phyloP scores from a whole-genome alignment of 2,329 filamentous ascomycete genomes.

The Aspergillus sojae region DNA sequence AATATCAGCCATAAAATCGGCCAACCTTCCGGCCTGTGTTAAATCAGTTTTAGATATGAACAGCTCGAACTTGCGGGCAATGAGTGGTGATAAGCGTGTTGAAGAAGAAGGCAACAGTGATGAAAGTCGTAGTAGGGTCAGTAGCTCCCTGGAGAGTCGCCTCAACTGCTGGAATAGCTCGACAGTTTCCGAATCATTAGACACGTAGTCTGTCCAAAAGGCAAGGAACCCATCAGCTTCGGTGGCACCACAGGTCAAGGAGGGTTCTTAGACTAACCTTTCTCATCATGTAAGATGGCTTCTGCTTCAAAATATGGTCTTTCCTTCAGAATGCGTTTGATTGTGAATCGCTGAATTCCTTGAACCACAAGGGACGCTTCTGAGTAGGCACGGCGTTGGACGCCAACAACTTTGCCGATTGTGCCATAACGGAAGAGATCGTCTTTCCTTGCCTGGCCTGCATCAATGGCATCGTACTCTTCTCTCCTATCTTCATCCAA shows the following conservation, averaged over 20 bases:
- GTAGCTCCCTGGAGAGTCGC: conserved; percentile 79
- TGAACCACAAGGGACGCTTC: conserved; percentile 87
- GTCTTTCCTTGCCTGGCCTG: conserved; percentile 62
- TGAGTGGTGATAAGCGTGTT: conserved; percentile 74
- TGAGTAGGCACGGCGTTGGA: conserved; percentile 72
- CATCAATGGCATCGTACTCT: conserved; percentile 56
- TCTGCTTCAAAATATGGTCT: conserved; percentile 85
- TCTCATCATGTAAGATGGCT: conserved; percentile 71
- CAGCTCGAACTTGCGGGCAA: conserved; percentile 82
- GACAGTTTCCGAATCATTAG: conserved; percentile 66
- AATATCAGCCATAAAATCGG: conserved; percentile 96
- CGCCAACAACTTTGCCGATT: conserved; percentile 74
- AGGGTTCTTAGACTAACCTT: conserved; percentile 51
- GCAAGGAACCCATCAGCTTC: not conserved
- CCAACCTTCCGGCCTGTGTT: conserved; percentile 78
- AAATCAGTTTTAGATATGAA: conserved; percentile 84
- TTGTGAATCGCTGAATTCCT: conserved; percentile 73
- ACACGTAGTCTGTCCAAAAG: conserved; percentile 33
- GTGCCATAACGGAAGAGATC: conserved; percentile 85
- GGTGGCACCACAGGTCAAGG: not conserved
- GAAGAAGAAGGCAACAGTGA: conserved; percentile 76
- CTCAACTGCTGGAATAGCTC: conserved; percentile 80
- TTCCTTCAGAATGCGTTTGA: conserved; percentile 75
- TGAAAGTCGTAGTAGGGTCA: conserved; percentile 80
- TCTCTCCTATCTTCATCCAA: conserved; percentile 49